A percentile compares a stretch with the other conserved stretches of the same genome.
Evolutionary conservation across 1,284 basidiomycete genomes (phyloP).

Genomic region (Moniliella sp.): DNA sequence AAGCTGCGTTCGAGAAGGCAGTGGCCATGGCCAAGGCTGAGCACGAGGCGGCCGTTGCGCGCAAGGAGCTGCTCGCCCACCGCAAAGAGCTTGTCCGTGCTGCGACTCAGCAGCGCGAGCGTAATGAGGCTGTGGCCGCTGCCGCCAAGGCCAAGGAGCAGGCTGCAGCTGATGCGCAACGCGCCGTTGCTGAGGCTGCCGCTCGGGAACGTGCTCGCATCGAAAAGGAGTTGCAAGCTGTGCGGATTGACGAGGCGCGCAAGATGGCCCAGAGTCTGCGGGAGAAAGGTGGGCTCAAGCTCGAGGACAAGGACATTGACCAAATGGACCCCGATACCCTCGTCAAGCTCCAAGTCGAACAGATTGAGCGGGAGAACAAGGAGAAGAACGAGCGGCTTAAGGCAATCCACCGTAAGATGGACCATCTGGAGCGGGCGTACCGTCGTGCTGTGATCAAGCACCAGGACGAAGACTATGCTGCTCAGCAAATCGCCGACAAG

Average conservation of each 20-base stretch:
- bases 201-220: conserved; percentile 58
- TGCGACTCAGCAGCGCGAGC: too few species aligned
- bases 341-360: conserved; percentile 52
- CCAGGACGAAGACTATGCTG: conserved; percentile 64
- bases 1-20: conserved; percentile 19
- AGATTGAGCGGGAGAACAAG: conserved; percentile 79
- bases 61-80: conserved; percentile 49
- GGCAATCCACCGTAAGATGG: conserved; percentile 67
- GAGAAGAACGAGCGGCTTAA: conserved; percentile 64
- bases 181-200: neutral
- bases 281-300: conserved; percentile 63
- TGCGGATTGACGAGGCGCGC: conserved; percentile 62
- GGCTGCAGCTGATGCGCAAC: neutral
- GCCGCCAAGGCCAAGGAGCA: conserved; percentile 44
- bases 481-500: conserved; percentile 52
- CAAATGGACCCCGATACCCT: conserved; percentile 70
- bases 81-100: conserved; percentile 70
- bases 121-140: too few species aligned
- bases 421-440: conserved; percentile 84
- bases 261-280: conserved; percentile 70
- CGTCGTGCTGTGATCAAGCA: conserved; percentile 79
- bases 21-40: conserved; percentile 22
- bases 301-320: conserved; percentile 54
- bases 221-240: conserved; percentile 58
- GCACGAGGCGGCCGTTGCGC: conserved; percentile 25